Evolutionary conservation across 495 filamentous ascomycete species (phyloP).

Genomic region (Collariella sp.): DNA sequence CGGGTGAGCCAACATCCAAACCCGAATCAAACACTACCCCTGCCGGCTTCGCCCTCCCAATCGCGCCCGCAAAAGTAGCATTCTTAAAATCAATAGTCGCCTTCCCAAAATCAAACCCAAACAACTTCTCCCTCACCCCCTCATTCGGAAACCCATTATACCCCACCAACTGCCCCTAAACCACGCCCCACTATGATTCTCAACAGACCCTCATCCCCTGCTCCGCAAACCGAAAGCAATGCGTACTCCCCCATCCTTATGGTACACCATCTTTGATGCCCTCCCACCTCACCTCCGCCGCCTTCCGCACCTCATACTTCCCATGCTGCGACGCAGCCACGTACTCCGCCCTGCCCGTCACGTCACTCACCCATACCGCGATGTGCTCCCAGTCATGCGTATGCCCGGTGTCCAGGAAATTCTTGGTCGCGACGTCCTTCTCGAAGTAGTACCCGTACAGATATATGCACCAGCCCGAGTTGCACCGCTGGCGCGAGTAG

Average conservation of each 20-base stretch:
- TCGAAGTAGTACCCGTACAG: conserved; percentile 44
- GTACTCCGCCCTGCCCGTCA: conserved; percentile 20
- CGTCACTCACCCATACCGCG: conserved; percentile 32
- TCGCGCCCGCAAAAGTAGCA: conserved; percentile 22
- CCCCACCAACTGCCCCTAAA: conserved; percentile 31
- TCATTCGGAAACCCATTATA: conserved; percentile 32
- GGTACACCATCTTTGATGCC: conserved; percentile 38
- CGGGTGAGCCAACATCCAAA: conserved; percentile 33
- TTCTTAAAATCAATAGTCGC: conserved; percentile 35
- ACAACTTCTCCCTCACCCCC: conserved; percentile 19
- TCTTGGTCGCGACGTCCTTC: conserved; percentile 34
- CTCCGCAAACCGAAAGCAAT: conserved; percentile 37
- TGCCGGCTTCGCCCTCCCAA: conserved; percentile 25
- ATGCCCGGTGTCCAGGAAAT: conserved; percentile 31
- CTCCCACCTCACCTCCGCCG: conserved; percentile 32
- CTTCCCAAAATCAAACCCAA: conserved; percentile 25
- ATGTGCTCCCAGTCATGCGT: conserved; percentile 44
- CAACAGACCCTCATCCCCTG: conserved; percentile 31
- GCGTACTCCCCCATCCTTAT: conserved; percentile 38
- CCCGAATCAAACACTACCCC: conserved; percentile 30
- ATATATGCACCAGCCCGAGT: conserved; percentile 38
- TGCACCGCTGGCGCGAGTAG: conserved; percentile 38
- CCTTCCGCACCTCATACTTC: conserved; percentile 26
- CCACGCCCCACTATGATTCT: conserved; percentile 36
- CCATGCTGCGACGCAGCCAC: conserved; percentile 36